Evolutionary conservation across 2,329 filamentous ascomycete genomes (phyloP).

Genomic region (Trichoderma citrinoviride): DNA sequence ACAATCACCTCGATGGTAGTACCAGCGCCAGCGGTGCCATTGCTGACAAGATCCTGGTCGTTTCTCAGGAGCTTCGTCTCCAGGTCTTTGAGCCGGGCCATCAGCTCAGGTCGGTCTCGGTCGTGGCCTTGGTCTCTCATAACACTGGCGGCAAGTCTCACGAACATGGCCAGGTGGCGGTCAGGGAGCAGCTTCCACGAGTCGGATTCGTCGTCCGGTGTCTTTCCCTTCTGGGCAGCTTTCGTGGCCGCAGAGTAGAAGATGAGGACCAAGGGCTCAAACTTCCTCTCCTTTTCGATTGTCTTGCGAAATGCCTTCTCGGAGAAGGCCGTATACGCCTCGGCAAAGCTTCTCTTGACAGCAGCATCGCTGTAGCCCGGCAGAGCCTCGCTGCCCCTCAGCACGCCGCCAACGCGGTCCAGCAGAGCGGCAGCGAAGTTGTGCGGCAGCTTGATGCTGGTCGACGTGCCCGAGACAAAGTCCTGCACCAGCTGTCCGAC

Average conservation of each 20-base stretch:
- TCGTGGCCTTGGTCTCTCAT: conserved; percentile 82
- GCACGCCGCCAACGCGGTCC: conserved; percentile 75
- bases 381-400: conserved; percentile 77
- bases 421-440: conserved; percentile 52
- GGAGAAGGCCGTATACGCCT: conserved; percentile 90
- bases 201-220: conserved; percentile 77
- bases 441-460: conserved; percentile 55
- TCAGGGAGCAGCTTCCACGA: conserved; percentile 90
- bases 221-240: conserved; percentile 70
- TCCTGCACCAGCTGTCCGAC: conserved; percentile 88
- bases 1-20: conserved; percentile 74
- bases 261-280: conserved; percentile 90
- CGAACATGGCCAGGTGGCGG: conserved; percentile 89
- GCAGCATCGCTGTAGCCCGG: conserved; percentile 88
- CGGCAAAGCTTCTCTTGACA: conserved; percentile 90
- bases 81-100: conserved; percentile 71
- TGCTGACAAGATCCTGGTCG: conserved; percentile 72
- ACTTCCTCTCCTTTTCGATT: conserved; percentile 89
- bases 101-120: conserved; percentile 80
- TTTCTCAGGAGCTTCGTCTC: conserved; percentile 93
- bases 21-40: conserved; percentile 35
- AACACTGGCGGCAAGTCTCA: conserved; percentile 77
- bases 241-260: conserved; percentile 96
- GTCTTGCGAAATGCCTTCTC: conserved; percentile 83
- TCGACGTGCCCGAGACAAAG: conserved; percentile 57